A percentile compares a stretch with the other conserved stretches of the same genome.
Conservation (phyloP, 768 basidiomycete species). For the Suillus fuscotomentosus region DNA sequence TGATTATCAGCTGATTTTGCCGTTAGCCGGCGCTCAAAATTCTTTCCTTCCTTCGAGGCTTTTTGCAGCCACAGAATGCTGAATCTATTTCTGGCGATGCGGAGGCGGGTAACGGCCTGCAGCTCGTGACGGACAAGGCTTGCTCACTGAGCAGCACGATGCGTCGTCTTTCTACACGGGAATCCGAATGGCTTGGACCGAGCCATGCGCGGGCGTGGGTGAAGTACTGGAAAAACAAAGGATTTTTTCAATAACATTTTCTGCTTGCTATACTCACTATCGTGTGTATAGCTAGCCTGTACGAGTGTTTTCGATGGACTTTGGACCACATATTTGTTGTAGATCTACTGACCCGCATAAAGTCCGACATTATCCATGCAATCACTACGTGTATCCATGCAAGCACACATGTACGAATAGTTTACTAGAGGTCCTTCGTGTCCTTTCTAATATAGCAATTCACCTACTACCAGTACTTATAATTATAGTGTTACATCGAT, state of each 20-base stretch:
- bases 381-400: constrained; percentile 13
- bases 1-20: constrained; percentile 18
- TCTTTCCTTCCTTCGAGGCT: constrained; percentile 24
- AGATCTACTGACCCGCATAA: not conserved
- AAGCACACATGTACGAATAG: not conserved
- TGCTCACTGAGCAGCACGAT: not conserved
- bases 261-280: not conserved
- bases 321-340: too few relatives aligned
- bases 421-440: not conserved
- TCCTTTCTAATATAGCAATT: not conserved
- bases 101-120: not conserved
- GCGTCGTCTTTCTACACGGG: not conserved
- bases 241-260: not conserved
- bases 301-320: not conserved
- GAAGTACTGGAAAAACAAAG: not conserved
- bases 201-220: not conserved
- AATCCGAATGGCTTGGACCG: not conserved
- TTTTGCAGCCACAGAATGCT: not conserved
- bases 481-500: constrained; percentile 19
- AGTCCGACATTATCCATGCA: constrained; percentile 1
- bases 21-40: constrained; percentile 29
- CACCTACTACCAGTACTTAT: not conserved
- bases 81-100: not conserved
- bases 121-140: not conserved
- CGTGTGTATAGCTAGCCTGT: not conserved